Evolutionary conservation across 2,329 filamentous ascomycete species (phyloP).

Genomic region (Pseudodiploospora longispora): DNA sequence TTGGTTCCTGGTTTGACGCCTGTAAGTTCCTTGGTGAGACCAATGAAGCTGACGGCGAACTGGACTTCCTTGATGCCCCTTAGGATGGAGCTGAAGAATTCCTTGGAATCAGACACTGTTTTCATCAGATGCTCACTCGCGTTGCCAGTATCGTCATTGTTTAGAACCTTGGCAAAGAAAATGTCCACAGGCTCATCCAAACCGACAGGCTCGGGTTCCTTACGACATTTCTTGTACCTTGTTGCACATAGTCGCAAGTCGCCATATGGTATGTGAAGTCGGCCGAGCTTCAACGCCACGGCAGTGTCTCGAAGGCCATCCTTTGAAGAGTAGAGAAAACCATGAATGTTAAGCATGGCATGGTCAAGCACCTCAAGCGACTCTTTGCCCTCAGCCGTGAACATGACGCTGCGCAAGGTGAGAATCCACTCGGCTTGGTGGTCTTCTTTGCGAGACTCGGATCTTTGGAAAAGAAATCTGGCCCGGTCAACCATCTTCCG

Average conservation of each 20-base stretch:
- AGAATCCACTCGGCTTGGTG: constrained; percentile 91
- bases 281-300: constrained; percentile 81
- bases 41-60: constrained; percentile 85
- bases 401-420: constrained; percentile 74
- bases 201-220: constrained; percentile 26
- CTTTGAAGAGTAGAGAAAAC: constrained; percentile 74
- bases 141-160: constrained; percentile 52
- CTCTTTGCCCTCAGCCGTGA: constrained; percentile 77
- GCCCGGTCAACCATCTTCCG: constrained; percentile 86
- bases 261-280: constrained; percentile 84
- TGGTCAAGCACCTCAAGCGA: constrained; percentile 84
- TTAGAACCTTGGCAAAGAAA: constrained; percentile 64
- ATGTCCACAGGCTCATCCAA: constrained; percentile 46
- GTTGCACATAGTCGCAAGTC: constrained; percentile 61
- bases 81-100: constrained; percentile 83
- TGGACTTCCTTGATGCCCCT: constrained; percentile 94
- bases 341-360: constrained; percentile 82
- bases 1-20: constrained; percentile 56
- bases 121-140: constrained; percentile 63
- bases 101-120: constrained; percentile 83
- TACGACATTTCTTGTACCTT: constrained; percentile 41
- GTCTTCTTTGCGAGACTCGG: constrained; percentile 45
- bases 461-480: constrained; percentile 76
- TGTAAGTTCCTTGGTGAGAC: constrained; percentile 72
- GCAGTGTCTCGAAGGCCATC: constrained; percentile 87